Evolutionary conservation across 2,329 filamentous ascomycete genomes (phyloP).

Genomic region (Hypoxylon sp.): DNA sequence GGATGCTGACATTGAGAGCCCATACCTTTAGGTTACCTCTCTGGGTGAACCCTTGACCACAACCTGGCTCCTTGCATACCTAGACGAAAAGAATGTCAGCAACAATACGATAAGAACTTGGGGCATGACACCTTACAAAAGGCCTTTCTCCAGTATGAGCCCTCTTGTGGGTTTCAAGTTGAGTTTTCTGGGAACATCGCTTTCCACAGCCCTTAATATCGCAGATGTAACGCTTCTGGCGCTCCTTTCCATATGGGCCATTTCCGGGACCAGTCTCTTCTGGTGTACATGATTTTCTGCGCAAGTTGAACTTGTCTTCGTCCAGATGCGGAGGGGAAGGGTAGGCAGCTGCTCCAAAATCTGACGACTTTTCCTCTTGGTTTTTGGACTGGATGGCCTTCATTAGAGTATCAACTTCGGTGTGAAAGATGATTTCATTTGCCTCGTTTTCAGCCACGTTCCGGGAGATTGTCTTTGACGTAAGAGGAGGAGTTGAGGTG

Average conservation of each 20-base stretch:
- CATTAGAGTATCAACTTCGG: conserved; percentile 89
- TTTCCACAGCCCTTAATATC: conserved; percentile 81
- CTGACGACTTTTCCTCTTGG: conserved; percentile 46
- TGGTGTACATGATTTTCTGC: conserved; percentile 43
- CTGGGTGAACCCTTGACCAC: conserved; percentile 89
- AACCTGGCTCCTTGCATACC: conserved; percentile 43
- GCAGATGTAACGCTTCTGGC: conserved; percentile 79
- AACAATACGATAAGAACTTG: background rate
- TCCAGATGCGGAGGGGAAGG: conserved; percentile 53
- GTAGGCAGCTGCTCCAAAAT: conserved; percentile 52
- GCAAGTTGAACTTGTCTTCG: conserved; percentile 41
- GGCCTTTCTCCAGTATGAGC: conserved; percentile 92
- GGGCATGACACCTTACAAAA: conserved; percentile 73
- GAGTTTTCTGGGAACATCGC: conserved; percentile 91
- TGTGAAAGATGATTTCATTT: conserved; percentile 77
- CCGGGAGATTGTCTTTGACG: conserved; percentile 60
- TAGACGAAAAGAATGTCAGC: conserved; percentile 20
- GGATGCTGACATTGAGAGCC: background rate
- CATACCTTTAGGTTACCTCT: conserved; percentile 87
- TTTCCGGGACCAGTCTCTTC: conserved; percentile 23
- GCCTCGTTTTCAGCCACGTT: conserved; percentile 64
- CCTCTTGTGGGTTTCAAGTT: conserved; percentile 89
- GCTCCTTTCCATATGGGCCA: conserved; percentile 40
- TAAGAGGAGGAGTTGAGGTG: conserved; percentile 32
- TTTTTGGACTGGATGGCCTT: conserved; percentile 83